These are phyloP conservation scores for Phylloporus scabripes DNA, from an alignment of 768 basidiomycete species.

Conservation along the genomic window DNA sequence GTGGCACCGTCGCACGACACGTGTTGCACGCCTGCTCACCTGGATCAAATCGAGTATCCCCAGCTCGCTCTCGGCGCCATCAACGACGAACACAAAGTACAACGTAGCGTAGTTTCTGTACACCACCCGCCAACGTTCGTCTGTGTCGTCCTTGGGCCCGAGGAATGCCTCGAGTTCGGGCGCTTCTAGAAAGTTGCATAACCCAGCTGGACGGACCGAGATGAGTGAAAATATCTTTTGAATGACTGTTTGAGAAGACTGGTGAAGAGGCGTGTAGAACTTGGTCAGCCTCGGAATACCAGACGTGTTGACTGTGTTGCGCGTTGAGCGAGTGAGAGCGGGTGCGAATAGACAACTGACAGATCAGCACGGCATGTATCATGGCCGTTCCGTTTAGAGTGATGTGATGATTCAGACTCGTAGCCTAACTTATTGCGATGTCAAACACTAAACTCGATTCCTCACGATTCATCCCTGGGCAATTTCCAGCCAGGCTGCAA, in stretches of 20 bases:
- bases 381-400: constrained; percentile 33
- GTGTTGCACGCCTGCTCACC: constrained; percentile 40
- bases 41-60: constrained; percentile 96
- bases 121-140: constrained; percentile 77
- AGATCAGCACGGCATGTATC: constrained; percentile 86
- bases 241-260: constrained; percentile 57
- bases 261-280: constrained; percentile 79
- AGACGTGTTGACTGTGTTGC: constrained; percentile 80
- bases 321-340: constrained; percentile 16
- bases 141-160: constrained; percentile 43
- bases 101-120: constrained; percentile 95
- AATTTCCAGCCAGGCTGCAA: constrained; percentile 71
- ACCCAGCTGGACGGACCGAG: constrained; percentile 66
- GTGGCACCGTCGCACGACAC: background rate
- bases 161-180: constrained; percentile 77
- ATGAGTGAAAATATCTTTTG: constrained; percentile 90
- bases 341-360: constrained; percentile 39
- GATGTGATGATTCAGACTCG: background rate
- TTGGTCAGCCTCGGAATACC: constrained; percentile 82
- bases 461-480: constrained; percentile 58
- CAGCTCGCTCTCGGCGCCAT: constrained; percentile 93
- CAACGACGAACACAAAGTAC: constrained; percentile 96
- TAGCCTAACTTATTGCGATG: no score
- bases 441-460: background rate
- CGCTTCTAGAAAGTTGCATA: constrained; percentile 97